phyloP scores from a whole-genome alignment of 805 yeast species.

The Candida palmyrensis region DNA sequence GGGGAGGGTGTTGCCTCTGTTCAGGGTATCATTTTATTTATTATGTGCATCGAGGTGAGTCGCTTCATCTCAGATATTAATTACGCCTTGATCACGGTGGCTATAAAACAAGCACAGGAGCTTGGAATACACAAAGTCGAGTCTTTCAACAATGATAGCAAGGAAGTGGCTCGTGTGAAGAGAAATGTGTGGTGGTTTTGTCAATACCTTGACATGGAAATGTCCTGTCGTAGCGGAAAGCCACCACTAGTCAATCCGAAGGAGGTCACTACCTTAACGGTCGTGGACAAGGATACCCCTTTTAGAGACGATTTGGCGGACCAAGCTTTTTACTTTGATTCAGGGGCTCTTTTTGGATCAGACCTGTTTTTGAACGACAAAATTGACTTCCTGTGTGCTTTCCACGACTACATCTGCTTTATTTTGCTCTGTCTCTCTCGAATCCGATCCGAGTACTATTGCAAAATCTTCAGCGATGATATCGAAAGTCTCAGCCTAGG shows the following conservation, averaged over 20 bases:
- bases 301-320: no score
- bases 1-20: constrained; percentile 50
- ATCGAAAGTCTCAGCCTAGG: constrained; percentile 15
- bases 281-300: constrained; percentile 16
- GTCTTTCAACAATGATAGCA: constrained; percentile 15
- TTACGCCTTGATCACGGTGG: constrained; percentile 25
- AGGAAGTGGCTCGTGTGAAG: constrained; percentile 17
- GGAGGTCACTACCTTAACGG: constrained; percentile 26
- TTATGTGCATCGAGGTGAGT: constrained; percentile 30
- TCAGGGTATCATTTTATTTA: constrained; percentile 47
- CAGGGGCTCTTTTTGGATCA: no score
- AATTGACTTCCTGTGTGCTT: not conserved
- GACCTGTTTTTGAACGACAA: no score
- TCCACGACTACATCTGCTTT: constrained; percentile 4
- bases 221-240: constrained; percentile 34
- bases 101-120: constrained; percentile 36
- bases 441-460: constrained; percentile 26
- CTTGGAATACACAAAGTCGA: constrained; percentile 37
- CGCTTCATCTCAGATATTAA: constrained; percentile 25
- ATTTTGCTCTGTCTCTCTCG: constrained; percentile 15
- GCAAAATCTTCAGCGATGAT: constrained; percentile 26
- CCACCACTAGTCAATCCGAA: constrained; percentile 31
- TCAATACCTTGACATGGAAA: constrained; percentile 32
- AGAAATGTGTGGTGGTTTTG: constrained; percentile 34
- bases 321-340: no score